Evolutionary conservation across 306 rosid genomes (phyloP), one percentile per base, ranked within the genome.

Genomic region (Biancaea sappan): DNA sequence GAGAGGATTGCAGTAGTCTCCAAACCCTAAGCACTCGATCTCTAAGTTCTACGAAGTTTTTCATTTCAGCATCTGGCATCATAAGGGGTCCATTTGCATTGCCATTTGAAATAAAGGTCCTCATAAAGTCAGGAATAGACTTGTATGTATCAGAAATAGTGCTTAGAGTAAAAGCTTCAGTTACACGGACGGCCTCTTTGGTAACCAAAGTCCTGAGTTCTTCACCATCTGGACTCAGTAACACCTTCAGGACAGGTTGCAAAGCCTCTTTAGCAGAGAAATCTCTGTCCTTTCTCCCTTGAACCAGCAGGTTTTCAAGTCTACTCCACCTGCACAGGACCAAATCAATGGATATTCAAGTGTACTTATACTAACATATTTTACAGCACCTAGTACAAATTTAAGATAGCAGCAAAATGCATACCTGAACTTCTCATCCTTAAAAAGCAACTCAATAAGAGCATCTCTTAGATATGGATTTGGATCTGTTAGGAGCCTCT

Each of bases 401-500:
- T 50, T 56, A 46, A 60, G 67, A 69, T 61, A 59, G 75, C 46
- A 54, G 64, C 53, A 67, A 52, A 50, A 58, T 63, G 44, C 90
- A 78, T 84, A 75, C 98, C 98, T 90, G 81, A 92, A 90, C 83
- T 72, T 92, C 77, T 84, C 92, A 51, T 92, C 98, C 81, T 87
- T 84, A 70, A 92, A 92, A 78, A 92, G 94, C 85, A 92, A 77
- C 86, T 92, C 98, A 75, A 92, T 83, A 66, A 92, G 95, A 65
- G 98, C 98, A 81, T 92, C 96, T 81, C 96, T 88, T 68, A 92
- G 88, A 81, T 92, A 92, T 37, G 98, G 98, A 79, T 84, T 92
- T 74, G 98, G 96, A 80, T 92, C 98, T 25, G 96, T 92, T 74
- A 92, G 81, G 54, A 92, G 98, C 80, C 98, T 80, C 84, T 92